Evolutionary conservation across 495 filamentous ascomycete genomes (phyloP).

Genomic region (Aspergillus baeticus): DNA sequence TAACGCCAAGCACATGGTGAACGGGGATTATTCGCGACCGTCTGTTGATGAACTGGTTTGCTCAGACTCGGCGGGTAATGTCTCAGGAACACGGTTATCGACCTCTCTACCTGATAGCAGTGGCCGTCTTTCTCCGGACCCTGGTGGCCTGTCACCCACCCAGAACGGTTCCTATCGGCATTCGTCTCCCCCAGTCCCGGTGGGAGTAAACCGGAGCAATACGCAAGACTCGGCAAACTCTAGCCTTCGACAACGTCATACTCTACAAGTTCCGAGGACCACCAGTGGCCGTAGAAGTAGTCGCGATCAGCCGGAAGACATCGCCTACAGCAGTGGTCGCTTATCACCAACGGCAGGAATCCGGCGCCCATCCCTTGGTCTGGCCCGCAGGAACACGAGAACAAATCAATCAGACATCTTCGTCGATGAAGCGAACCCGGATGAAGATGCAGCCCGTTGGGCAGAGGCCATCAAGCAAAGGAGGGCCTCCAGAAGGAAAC

Average conservation of each 20-base stretch:
- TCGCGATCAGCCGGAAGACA: constrained; percentile 61
- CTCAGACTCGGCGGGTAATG: constrained; percentile 29
- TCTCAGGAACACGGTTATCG: constrained; percentile 31
- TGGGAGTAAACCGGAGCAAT: constrained; percentile 37
- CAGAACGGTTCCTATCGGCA: constrained; percentile 60
- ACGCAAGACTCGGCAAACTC: constrained; percentile 35
- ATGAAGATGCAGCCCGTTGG: constrained; percentile 89
- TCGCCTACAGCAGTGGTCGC: constrained; percentile 67
- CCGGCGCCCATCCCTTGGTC: constrained; percentile 75
- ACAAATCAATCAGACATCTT: constrained; percentile 81
- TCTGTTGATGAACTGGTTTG: constrained; percentile 33
- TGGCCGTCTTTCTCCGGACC: constrained; percentile 40
- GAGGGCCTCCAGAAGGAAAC: constrained; percentile 75
- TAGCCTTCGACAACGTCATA: constrained; percentile 78
- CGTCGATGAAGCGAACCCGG: constrained; percentile 77
- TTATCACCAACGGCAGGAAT: constrained; percentile 75
- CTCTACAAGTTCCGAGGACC: constrained; percentile 74
- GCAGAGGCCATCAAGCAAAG: constrained; percentile 90
- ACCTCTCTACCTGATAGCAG: constrained; percentile 35
- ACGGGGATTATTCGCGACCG: constrained; percentile 39
- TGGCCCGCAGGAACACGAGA: constrained; percentile 77
- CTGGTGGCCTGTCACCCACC: constrained; percentile 37
- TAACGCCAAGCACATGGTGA: constrained; percentile 37
- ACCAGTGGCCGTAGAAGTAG: constrained; percentile 53
- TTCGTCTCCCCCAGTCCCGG: constrained; percentile 70